Conservation (phyloP, 441 rosid genomes). For the Syzygium malaccense region DNA sequence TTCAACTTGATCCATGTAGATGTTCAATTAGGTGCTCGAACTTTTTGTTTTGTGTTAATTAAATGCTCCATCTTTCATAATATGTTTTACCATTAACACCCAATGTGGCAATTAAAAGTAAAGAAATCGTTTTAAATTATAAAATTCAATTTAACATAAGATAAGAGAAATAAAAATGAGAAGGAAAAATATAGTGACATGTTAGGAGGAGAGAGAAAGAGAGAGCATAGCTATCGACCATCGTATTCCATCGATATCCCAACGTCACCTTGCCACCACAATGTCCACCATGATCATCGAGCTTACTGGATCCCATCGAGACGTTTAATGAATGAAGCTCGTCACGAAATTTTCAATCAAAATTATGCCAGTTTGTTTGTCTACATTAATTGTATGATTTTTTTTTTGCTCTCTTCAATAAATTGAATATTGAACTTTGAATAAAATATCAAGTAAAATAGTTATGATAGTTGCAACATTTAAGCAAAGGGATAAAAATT, state of each 20-base stretch:
- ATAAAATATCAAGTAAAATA: no score
- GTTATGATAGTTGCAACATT: no score
- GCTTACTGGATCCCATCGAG: not conserved
- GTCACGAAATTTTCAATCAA: no score
- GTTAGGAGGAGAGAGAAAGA: not conserved
- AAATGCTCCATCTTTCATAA: not conserved
- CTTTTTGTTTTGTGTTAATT: not conserved
- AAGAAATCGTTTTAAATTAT: not conserved
- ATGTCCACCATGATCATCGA: not conserved
- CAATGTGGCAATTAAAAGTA: no score
- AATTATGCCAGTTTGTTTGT: no score
- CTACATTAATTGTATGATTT: no score
- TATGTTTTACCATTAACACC: not conserved
- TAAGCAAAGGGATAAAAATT: no score
- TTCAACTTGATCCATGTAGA: not conserved
- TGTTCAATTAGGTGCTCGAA: not conserved
- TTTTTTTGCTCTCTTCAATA: not conserved
- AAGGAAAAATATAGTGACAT: rapidly evolving
- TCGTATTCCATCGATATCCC: not conserved
- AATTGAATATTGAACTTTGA: not conserved
- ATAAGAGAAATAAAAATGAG: not conserved
- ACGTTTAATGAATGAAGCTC: rapidly evolving
- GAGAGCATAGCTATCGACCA: not conserved
- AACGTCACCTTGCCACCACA: not conserved
- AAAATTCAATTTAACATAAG: not conserved